Conservation (phyloP, 805 yeast genomes). For the Pichia phayaonensis region DNA sequence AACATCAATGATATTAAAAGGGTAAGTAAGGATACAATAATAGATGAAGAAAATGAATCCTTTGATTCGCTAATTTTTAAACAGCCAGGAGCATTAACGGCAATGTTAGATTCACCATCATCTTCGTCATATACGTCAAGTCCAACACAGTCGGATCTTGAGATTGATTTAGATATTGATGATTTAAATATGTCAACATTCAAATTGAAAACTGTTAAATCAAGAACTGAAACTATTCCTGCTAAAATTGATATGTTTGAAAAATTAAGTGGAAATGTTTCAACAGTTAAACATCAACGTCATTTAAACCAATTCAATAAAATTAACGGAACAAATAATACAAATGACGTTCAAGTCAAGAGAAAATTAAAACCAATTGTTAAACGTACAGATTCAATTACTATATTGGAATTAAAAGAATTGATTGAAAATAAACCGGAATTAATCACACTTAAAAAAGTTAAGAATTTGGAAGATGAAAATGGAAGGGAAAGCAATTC, state of each 20-base stretch:
- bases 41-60: neutral
- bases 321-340: neutral
- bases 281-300: conserved; percentile 2
- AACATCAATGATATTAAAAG: neutral
- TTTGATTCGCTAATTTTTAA: neutral
- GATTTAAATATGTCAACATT: neutral
- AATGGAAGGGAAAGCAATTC: neutral
- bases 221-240: conserved; percentile 13
- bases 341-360: neutral
- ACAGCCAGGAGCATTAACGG: conserved; percentile 11
- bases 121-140: conserved; percentile 8
- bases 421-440: conserved; percentile 11
- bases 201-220: neutral
- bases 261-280: conserved; percentile 20
- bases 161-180: neutral
- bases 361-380: conserved; percentile 8
- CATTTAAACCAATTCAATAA: neutral
- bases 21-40: neutral
- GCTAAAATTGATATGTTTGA: conserved; percentile 26
- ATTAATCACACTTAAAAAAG: conserved; percentile 1
- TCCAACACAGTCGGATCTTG: conserved; percentile 2
- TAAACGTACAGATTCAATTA: conserved; percentile 6
- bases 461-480: neutral
- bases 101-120: conserved; percentile 12
- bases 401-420: conserved; percentile 9